These are phyloP conservation scores for Cucumis sativus DNA, from an alignment of 306 rosid genomes.

Conservation along the genomic window Cucumber_9930_V3 NC_026660.2:6407001-6407500, in stretches of 20 bases:
- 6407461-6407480: neutral
- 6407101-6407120: constrained; percentile 66
- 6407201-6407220: constrained; percentile 16
- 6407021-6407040: constrained; percentile 76
- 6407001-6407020: constrained; percentile 64
- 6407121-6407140: constrained; percentile 5
- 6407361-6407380: neutral
- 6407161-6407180: constrained; percentile 21
- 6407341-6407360: neutral
- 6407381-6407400: neutral
- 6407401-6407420: neutral
- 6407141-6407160: constrained; percentile 29
- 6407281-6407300: neutral
- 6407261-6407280: neutral
- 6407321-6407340: neutral
- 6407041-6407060: constrained; percentile 58
- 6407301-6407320: neutral
- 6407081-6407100: constrained; percentile 49
- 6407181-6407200: constrained; percentile 37
- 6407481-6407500: neutral
- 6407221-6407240: constrained; percentile 36
- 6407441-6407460: neutral
- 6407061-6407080: constrained; percentile 71
- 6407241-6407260: neutral
- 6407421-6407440: neutral